phyloP scores from a whole-genome alignment of 78 protist species.

The Speleostelium caveatum region DNA sequence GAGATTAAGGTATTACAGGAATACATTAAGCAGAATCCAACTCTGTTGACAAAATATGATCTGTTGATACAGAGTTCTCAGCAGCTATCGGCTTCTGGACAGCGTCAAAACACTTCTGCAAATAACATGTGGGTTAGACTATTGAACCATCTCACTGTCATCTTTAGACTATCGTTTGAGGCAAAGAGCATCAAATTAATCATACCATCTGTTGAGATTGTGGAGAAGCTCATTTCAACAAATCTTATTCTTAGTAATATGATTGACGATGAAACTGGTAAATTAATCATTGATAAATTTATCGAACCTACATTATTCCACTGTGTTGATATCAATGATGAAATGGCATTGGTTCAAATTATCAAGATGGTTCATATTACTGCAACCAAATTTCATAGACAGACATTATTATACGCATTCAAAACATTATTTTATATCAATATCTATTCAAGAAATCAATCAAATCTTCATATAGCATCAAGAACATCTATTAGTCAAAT shows the following conservation, averaged over 20 bases:
- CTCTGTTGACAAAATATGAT: slow-evolving; percentile 2
- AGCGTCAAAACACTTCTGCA: neutral
- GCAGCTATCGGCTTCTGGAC: neutral
- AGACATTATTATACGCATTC: slow-evolving; percentile 39
- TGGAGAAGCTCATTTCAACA: slow-evolving; percentile 69
- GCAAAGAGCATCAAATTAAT: slow-evolving; percentile 32
- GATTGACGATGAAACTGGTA: slow-evolving; percentile 11
- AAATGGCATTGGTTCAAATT: slow-evolving; percentile 60
- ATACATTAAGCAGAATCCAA: slow-evolving; percentile 41
- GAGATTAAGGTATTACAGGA: slow-evolving; percentile 41
- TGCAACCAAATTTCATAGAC: slow-evolving; percentile 66
- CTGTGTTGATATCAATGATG: slow-evolving; percentile 59
- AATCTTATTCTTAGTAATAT: slow-evolving; percentile 46
- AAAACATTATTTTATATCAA: slow-evolving; percentile 67
- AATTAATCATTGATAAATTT: slow-evolving; percentile 50
- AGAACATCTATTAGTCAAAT: slow-evolving; percentile 66
- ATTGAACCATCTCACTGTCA: slow-evolving; percentile 21
- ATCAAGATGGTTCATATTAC: slow-evolving; percentile 31
- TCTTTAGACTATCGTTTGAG: slow-evolving; percentile 38
- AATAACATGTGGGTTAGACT: slow-evolving; percentile 7
- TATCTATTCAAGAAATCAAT: slow-evolving; percentile 23
- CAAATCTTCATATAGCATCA: slow-evolving; percentile 47
- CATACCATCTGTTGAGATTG: slow-evolving; percentile 31
- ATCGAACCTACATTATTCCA: slow-evolving; percentile 60
- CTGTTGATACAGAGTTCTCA: neutral